Base-by-base conservation (phyloP, 1,284 basidiomycete species). In the Irpex rosettiformis region DNA sequence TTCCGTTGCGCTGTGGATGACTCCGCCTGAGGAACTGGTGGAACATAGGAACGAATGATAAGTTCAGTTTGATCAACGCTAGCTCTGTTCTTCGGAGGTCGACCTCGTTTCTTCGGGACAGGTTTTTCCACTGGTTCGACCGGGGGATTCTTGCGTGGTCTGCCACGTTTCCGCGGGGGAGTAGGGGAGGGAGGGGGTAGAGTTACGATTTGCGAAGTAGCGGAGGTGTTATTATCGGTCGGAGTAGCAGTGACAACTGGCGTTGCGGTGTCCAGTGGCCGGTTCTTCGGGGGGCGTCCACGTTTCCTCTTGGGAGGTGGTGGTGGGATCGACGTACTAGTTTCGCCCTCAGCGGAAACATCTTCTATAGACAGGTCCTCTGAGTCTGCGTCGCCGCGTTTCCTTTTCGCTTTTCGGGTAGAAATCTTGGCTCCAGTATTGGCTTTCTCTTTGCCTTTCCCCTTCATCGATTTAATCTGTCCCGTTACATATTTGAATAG, bases 401-500 rank as follows among this genome's bases (percentile, higher is more conserved):
- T 71, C 30, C 72, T 65, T 60, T 73, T 73, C 61, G 61, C 67
- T n/a, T 66, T 62, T 33, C 64, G 60, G 55, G 11, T 63, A 25
- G 25, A 54, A 28, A 16, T 60, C 47, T 8, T 52, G 49, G 2
- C 42, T 28, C n/a, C 47, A 16, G 29, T 18, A 25, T 47, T 33
- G 18, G 40, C 58, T 29, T 66, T 63, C 29, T 56, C 60, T 52
- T 62, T 63, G 30, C 57, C 57, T 27, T 62, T 59, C 21, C 47
- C 37, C 21, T 48, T 61, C 40, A 52, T 56, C 7, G 40, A 11
- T 40, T 54, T 60, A 54, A 60, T 64, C 42, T 45, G 42, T 16
- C 22, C 65, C 65, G 61, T 77, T 59, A 86, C 78, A 64, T 79
- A 81, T 11, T 65, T 65, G 37, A 69, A 60, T 27, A 88, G 70